Base-by-base conservation (phyloP, 305 asterid species). In the Solanum chacoense region DNA sequence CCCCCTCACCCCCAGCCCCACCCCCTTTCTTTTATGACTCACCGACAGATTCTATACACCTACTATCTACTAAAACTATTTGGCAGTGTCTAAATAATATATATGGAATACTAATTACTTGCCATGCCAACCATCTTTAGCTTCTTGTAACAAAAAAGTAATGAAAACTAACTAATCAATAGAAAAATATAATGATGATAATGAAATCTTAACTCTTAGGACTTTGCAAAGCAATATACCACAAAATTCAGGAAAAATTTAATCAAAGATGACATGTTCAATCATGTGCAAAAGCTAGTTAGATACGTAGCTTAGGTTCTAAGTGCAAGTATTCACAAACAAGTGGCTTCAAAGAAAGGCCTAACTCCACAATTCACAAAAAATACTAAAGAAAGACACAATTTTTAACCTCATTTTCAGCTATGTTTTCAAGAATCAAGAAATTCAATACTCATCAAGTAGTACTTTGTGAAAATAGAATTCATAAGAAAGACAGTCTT, bases 241-340 rank as follows among this genome's bases (percentile, higher is more conserved):
- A 40, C 20, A 45, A 45, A 4, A 45, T 45, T 29, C 29, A 81
- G 72, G 72, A 81, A 81, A 45, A 81, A 45, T 5, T 42, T 81
- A 45, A 16, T 81, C 1, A 83, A 45, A 83, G 40, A 45, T 83
- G 4, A 29, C 72, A 45, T 45, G 86, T 86, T 69, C 59, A 87
- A 87, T 87, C 88, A 50, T 35, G 76, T 45, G 86, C 36, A 87
- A 88, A 88, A 88, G 89, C 5, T 78, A 26, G 28, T 80, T 63
- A 78, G 89, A 88, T 80, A 38, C 89, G 75, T 80, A 88, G 85
- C 89, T 88, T 88, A 11, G 81, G 75, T 65, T 80, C 89, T 11
- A 59, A 88, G 81, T 69, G 59, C 89, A 80, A 81, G 87, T 35
- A 80, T 78, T 80, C 81, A 88, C 31, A 11, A 65, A 65, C 67